Percentiles rank a stretch among this genome's conserved stretches.
Evolutionary conservation across 2,329 filamentous ascomycete species (phyloP).

Genomic region (Dothiorella sarmentorum): DNA sequence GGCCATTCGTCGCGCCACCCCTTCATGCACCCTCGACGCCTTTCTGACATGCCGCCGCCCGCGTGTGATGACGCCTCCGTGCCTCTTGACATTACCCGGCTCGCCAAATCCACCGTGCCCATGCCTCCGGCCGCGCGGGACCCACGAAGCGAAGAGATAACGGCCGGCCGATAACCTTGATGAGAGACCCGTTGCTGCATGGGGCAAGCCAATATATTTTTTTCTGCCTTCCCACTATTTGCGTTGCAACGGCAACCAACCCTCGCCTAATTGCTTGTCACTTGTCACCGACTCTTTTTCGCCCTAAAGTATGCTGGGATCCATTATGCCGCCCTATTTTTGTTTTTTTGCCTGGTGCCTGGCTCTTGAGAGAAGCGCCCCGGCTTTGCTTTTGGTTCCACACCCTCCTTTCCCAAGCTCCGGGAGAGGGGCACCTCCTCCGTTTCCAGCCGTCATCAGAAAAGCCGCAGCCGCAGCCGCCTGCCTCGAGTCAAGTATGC

Average conservation of each 20-base stretch:
- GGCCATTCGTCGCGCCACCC: slow-evolving; percentile 6
- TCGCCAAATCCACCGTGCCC: background rate
- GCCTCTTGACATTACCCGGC: slow-evolving; percentile 15
- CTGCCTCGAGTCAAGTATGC: slow-evolving; percentile 9
- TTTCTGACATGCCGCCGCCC: slow-evolving; percentile 9
- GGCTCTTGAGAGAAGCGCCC: slow-evolving; percentile 9
- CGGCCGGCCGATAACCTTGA: slow-evolving; percentile 12
- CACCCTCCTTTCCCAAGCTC: slow-evolving; percentile 2
- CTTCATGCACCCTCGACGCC: slow-evolving; percentile 5
- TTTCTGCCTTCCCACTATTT: background rate
- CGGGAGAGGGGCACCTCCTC: background rate
- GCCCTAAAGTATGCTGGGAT: background rate
- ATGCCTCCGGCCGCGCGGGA: background rate
- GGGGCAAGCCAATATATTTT: slow-evolving; percentile 4
- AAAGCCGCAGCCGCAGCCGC: slow-evolving; percentile 1
- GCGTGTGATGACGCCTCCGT: slow-evolving; percentile 6
- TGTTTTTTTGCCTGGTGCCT: too few species aligned
- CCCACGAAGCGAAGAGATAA: background rate
- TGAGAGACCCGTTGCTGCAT: background rate
- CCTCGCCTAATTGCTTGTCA: slow-evolving; percentile 2
- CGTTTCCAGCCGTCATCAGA: slow-evolving; percentile 7
- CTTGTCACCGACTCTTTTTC: slow-evolving; percentile 5
- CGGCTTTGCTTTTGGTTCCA: background rate
- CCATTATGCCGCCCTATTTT: background rate
- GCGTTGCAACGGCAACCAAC: background rate